Conservation (phyloP, 108 stramenopile species). For the Nitzschia putrida region DNA sequence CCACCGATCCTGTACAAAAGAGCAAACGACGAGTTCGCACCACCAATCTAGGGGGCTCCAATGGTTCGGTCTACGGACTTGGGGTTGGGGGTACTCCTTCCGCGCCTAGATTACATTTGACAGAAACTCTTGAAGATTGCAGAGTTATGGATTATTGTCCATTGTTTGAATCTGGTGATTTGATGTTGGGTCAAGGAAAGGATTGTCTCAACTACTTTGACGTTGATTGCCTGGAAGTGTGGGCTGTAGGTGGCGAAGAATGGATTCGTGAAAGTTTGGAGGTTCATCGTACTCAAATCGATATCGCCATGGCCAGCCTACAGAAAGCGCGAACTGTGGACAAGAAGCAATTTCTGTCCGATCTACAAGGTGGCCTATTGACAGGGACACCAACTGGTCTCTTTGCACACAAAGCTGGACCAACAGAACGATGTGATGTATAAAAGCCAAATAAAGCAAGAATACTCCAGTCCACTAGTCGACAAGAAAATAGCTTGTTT, state of each 20-base stretch:
- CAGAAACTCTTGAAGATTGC: constrained; percentile 50
- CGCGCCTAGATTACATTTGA: constrained; percentile 42
- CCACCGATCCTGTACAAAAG: not conserved
- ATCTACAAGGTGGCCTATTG: constrained; percentile 33
- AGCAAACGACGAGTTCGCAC: not conserved
- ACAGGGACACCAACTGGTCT: not conserved
- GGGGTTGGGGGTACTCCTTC: constrained; percentile 34
- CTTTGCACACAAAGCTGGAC: not conserved
- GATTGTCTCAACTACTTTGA: constrained; percentile 44
- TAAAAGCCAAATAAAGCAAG: not conserved
- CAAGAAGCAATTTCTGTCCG: constrained; percentile 74
- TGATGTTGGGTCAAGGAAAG: constrained; percentile 13
- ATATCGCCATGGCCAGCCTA: constrained; percentile 49
- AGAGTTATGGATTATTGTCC: constrained; percentile 34
- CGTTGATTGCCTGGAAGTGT: constrained; percentile 41
- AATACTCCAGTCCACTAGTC: no score
- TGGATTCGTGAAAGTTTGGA: constrained; percentile 33
- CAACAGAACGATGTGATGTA: constrained; percentile 14
- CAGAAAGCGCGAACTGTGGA: constrained; percentile 67
- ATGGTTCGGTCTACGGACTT: constrained; percentile 25
- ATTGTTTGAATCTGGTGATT: constrained; percentile 11
- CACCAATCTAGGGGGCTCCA: not conserved
- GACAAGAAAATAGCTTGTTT: no score
- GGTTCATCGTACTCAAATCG: constrained; percentile 11
- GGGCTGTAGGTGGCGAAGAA: constrained; percentile 39